Evolutionary conservation across 1,139 yeast species (phyloP).

Genomic region (Taiozyma sp.): DNA sequence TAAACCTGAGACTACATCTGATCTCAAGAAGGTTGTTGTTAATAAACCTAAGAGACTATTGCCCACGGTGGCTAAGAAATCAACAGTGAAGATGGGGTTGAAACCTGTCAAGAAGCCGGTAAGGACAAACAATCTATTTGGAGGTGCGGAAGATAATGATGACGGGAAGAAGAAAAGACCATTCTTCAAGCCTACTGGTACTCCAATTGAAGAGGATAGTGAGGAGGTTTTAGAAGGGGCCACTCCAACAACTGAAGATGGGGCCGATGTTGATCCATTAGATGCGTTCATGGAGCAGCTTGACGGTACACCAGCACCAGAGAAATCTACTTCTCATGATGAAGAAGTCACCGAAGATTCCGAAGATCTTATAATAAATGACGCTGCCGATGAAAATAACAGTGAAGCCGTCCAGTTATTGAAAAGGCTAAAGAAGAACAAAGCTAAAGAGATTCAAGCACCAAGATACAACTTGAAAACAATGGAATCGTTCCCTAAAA

Average conservation of each 20-base stretch:
- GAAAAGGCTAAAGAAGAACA: conserved; percentile 35
- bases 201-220: conserved; percentile 3
- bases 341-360: conserved; percentile 8
- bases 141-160: conserved; percentile 27
- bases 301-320: conserved; percentile 1
- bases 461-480: conserved; percentile 28
- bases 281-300: conserved; percentile 27
- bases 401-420: conserved; percentile 31
- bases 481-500: conserved; percentile 53
- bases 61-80: conserved; percentile 1
- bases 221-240: conserved; percentile 8
- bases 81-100: conserved; percentile 3
- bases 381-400: conserved; percentile 24
- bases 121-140: conserved; percentile 20
- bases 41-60: conserved; percentile 2
- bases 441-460: conserved; percentile 25
- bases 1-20: conserved; percentile 4
- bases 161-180: conserved; percentile 12
- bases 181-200: conserved; percentile 17
- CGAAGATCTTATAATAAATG: conserved; percentile 10
- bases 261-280: conserved; percentile 21
- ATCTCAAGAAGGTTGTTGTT: neutral
- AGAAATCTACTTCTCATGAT: neutral
- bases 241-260: conserved; percentile 5
- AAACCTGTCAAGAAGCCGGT: conserved; percentile 2